Evolutionary conservation across 2,329 filamentous ascomycete species (phyloP).

Genomic region (Ophiosphaerella narmari): DNA sequence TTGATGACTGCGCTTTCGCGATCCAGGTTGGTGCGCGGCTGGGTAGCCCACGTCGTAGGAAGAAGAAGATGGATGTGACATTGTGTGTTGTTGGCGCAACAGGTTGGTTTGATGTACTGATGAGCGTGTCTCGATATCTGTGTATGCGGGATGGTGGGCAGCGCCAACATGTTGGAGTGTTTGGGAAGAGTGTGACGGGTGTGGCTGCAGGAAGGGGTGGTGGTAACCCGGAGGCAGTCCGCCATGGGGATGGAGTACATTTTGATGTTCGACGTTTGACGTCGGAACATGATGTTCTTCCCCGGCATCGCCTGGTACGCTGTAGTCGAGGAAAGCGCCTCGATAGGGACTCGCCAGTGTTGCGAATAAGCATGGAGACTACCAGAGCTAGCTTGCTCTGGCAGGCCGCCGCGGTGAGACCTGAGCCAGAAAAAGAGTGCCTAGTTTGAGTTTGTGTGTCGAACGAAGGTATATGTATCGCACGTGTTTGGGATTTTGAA

Average conservation of each 20-base stretch:
- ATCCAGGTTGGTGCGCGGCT: conserved; percentile 30
- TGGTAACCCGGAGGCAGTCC: conserved; percentile 41
- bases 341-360: conserved; percentile 55
- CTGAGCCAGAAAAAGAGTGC: conserved; percentile 48
- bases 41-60: conserved; percentile 46
- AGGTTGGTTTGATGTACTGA: conserved; percentile 43
- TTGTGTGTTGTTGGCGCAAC: conserved; percentile 38
- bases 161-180: conserved; percentile 45
- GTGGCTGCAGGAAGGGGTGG: conserved; percentile 46
- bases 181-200: conserved; percentile 42
- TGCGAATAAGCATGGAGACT: conserved; percentile 57
- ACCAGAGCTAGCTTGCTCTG: conserved; percentile 56
- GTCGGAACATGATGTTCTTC: conserved; percentile 48
- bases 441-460: conserved; percentile 41
- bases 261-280: conserved; percentile 49
- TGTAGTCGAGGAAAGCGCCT: conserved; percentile 54
- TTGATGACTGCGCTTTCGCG: conserved; percentile 52
- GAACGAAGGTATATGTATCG: conserved; percentile 45
- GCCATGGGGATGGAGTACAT: conserved; percentile 47
- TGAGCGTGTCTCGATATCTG: conserved; percentile 45
- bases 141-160: conserved; percentile 44
- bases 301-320: conserved; percentile 50
- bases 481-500: conserved; percentile 48
- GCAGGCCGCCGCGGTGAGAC: conserved; percentile 53
- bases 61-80: conserved; percentile 44